These are phyloP conservation scores for Steccherinum ochraceum DNA, from an alignment of 768 basidiomycete genomes.

Conservation along the genomic window DNA sequence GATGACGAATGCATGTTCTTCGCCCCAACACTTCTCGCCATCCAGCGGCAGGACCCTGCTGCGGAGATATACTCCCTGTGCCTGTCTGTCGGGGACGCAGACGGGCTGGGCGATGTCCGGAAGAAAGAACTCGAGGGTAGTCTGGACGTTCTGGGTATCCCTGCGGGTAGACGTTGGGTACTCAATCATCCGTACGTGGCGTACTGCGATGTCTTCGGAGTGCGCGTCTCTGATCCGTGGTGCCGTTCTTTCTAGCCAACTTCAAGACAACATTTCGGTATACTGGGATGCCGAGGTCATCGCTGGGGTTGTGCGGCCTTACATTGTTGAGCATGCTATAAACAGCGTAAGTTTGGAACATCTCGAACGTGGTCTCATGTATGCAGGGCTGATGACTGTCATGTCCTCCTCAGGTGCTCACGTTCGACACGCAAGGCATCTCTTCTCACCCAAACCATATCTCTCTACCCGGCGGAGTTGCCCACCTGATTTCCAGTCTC, in stretches of 20 bases:
- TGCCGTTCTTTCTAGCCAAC: neutral
- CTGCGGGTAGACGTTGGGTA: constrained; percentile 44
- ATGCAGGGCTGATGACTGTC: no score
- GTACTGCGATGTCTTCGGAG: no score
- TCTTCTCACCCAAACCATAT: constrained; percentile 87
- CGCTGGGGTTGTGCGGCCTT: constrained; percentile 50
- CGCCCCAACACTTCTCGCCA: constrained; percentile 59
- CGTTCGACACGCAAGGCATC: constrained; percentile 73
- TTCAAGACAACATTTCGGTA: constrained; percentile 68
- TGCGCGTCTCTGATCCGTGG: constrained; percentile 1
- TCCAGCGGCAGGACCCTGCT: neutral
- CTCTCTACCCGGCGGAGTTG: constrained; percentile 55
- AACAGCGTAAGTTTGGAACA: constrained; percentile 39
- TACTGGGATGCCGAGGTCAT: constrained; percentile 60
- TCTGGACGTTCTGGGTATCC: constrained; percentile 63
- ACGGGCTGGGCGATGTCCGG: constrained; percentile 62
- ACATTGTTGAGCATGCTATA: constrained; percentile 53
- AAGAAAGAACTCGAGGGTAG: constrained; percentile 54
- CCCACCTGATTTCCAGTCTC: constrained; percentile 29
- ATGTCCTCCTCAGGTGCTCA: constrained; percentile 56
- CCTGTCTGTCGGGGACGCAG: constrained; percentile 73
- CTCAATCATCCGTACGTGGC: constrained; percentile 66
- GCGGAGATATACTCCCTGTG: constrained; percentile 56
- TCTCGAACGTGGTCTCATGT: no score
- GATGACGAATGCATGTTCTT: constrained; percentile 97